Evolutionary conservation across 768 basidiomycete genomes (phyloP), one percentile per base, ranked within the genome.

Genomic region (Nidularia pulvinata): DNA sequence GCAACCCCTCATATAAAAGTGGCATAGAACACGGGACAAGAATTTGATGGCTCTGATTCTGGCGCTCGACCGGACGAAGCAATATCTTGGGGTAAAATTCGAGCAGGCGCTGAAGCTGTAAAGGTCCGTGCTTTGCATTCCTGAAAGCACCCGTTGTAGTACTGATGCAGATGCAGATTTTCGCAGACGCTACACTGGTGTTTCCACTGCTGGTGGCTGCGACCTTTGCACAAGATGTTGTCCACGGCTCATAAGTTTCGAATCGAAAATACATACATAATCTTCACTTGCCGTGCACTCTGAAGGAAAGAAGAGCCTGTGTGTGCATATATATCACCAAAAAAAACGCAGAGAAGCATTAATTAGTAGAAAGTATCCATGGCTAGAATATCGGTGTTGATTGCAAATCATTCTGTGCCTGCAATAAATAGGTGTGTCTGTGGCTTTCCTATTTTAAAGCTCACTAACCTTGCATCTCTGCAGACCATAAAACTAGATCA

Each of bases 1-100:
- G 19, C 19, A 19, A 19, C 19, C 19, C 19, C 19, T 19, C 19
- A 19, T 19, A 19, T 19, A 19, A 19, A 19, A 19, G 19, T 19
- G 30, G 56, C 51, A 74, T 57, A 93, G 91, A 99, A 98, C 64
- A 99, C 97, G 1, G 97, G 96, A 0, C 95, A 99, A 75, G 97
- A 99, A 75, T 99, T 97, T 59, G 97, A 99, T 67, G 97, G 97
- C 2, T 98, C 95, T 6, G 96, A 98, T 68, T 95, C 95, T 5
- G 96, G 96, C 14, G 95, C 97, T 33, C 79, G 93, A 54, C 97
- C 97, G 7, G 97, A 99, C 62, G 97, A 99, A 71, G 97, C 97
- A 1, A 85, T 99, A 25, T 95, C 92, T 3, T 99, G 97, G 97
- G 97, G 97, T 1, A 99, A 99, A 76, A 98, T 98, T 57, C 83